phyloP scores from a whole-genome alignment of 2,329 filamentous ascomycete species.

The Paecilomyces fulvus region DNA sequence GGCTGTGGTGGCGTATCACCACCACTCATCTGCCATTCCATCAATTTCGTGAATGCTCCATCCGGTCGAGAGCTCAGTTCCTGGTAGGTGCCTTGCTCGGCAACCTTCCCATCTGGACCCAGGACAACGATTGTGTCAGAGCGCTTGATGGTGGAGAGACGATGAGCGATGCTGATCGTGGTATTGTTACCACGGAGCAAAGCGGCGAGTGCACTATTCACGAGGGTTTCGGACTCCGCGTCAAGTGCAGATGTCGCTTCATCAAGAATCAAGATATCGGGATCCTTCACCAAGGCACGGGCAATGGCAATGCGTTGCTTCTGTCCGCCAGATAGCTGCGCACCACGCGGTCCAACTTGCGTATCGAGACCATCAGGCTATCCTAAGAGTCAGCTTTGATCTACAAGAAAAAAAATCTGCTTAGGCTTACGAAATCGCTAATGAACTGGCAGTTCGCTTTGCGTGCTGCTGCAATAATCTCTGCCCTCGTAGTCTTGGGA shows the following conservation, averaged over 20 bases:
- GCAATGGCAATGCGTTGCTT: slow-evolving; percentile 98
- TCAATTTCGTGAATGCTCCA: slow-evolving; percentile 86
- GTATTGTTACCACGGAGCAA: slow-evolving; percentile 83
- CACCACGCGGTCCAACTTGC: slow-evolving; percentile 81
- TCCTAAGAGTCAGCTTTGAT: slow-evolving; percentile 7
- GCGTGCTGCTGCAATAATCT: slow-evolving; percentile 78
- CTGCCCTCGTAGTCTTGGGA: slow-evolving; percentile 64
- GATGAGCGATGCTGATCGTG: slow-evolving; percentile 94
- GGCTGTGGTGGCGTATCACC: slow-evolving; percentile 46
- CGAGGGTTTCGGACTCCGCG: slow-evolving; percentile 91
- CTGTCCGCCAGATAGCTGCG: slow-evolving; percentile 89
- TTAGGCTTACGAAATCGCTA: slow-evolving; percentile 64
- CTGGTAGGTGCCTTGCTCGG: slow-evolving; percentile 78
- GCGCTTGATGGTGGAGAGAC: slow-evolving; percentile 91
- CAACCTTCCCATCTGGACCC: slow-evolving; percentile 75
- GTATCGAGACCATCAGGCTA: slow-evolving; percentile 89
- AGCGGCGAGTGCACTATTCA: slow-evolving; percentile 78
- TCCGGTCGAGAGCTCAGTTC: slow-evolving; percentile 63
- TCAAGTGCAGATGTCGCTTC: slow-evolving; percentile 94
- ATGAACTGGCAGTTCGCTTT: slow-evolving; percentile 97
- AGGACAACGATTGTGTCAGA: slow-evolving; percentile 93
- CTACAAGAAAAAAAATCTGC: neutral
- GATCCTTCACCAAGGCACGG: slow-evolving; percentile 85
- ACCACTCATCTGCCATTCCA: slow-evolving; percentile 98
- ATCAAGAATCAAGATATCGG: slow-evolving; percentile 92